Evolutionary conservation across 208 protist species (phyloP).

Genomic region (Porcisia hertigi): DNA sequence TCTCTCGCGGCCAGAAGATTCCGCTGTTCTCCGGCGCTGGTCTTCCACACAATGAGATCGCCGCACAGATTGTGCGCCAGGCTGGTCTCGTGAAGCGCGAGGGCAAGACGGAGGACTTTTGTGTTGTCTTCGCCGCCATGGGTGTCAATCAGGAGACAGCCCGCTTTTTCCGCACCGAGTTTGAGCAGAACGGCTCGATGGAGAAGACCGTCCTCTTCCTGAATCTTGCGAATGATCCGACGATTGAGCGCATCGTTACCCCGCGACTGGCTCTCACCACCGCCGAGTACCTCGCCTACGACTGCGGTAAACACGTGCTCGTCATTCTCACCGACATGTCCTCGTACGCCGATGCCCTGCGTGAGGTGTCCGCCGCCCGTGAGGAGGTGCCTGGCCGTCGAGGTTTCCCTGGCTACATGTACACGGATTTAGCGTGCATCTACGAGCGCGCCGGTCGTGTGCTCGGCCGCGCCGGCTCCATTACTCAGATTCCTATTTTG

Average conservation of each 20-base stretch:
- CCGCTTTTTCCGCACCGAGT: conserved; percentile 99
- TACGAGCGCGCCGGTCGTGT: conserved; percentile 99
- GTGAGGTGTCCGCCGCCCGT: conserved; percentile 99
- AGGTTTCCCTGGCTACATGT: conserved; percentile 99
- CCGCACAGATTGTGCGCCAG: conserved; percentile 99
- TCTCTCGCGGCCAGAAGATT: conserved; percentile 99
- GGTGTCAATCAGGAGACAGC: conserved; percentile 99
- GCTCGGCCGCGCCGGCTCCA: conserved; percentile 97
- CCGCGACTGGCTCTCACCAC: conserved; percentile 99
- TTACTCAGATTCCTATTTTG: conserved; percentile 99
- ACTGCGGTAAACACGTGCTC: conserved; percentile 99
- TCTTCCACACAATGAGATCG: conserved; percentile 99
- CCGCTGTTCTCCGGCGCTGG: conserved; percentile 99
- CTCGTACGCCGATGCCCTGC: conserved; percentile 99
- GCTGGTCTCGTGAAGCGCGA: conserved; percentile 97
- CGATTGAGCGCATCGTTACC: conserved; percentile 99
- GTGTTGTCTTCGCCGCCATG: conserved; percentile 99
- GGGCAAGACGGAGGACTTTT: conserved; percentile 97
- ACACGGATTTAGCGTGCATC: conserved; percentile 99
- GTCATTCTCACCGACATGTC: conserved; percentile 99
- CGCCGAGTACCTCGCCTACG: conserved; percentile 99
- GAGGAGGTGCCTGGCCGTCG: conserved; percentile 99
- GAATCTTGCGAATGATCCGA: conserved; percentile 99
- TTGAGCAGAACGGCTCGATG: conserved; percentile 99
- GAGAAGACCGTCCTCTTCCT: conserved; percentile 98